Evolutionary conservation across 208 protist species (phyloP).

Genomic region (Tritrichomonas musculus): DNA sequence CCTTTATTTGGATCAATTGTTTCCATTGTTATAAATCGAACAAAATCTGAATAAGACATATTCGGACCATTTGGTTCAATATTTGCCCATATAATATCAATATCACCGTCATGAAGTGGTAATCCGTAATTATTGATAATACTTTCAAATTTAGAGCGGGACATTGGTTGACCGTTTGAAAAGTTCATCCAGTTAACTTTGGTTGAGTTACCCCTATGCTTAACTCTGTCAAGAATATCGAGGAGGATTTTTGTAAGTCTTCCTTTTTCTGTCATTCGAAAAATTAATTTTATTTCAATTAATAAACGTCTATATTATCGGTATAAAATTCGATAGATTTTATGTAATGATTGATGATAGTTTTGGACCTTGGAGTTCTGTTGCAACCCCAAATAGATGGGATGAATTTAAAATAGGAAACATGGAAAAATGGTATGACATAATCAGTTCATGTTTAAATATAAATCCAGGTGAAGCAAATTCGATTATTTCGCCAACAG

Average conservation of each 20-base stretch:
- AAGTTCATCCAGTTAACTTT: background rate
- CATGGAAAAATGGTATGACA: background rate
- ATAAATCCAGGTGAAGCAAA: too few species aligned
- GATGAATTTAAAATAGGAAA: constrained; percentile 9
- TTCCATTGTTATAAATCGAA: background rate
- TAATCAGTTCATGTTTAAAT: too few species aligned
- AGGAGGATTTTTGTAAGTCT: background rate
- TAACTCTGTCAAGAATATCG: background rate
- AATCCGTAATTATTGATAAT: background rate
- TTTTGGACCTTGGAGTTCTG: background rate
- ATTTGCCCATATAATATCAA: background rate
- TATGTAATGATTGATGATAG: background rate
- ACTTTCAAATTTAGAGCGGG: background rate
- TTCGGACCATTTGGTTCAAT: background rate
- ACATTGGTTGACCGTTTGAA: background rate
- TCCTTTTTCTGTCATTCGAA: background rate
- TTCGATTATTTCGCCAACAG: too few species aligned
- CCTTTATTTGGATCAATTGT: background rate
- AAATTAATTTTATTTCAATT: too few species aligned
- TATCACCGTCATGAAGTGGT: background rate
- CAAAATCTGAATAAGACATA: background rate
- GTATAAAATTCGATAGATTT: too few species aligned
- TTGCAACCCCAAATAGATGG: background rate
- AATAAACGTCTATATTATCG: too few species aligned
- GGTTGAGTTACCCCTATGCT: background rate